Conservation (phyloP, 1,284 basidiomycete species). For the Kwoniella shivajii region DNA sequence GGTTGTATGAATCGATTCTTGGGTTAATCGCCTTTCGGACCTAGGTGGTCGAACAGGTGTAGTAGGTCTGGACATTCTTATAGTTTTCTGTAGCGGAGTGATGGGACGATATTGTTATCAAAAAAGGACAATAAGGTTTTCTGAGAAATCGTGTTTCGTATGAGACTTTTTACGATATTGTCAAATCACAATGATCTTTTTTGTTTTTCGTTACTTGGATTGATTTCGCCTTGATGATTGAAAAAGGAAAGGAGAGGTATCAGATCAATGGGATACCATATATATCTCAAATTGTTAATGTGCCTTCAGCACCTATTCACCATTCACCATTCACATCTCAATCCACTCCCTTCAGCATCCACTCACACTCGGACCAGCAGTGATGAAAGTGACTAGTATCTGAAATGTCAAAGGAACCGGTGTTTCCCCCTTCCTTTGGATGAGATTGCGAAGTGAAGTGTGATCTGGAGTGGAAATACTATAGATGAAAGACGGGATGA, state of each 20-base stretch:
- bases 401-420: too few relatives aligned
- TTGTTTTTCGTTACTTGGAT: background rate
- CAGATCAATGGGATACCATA: background rate
- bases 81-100: background rate
- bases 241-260: background rate
- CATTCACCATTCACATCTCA: background rate
- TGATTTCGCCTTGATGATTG: background rate
- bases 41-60: constrained; percentile 3
- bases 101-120: background rate
- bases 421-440: too few relatives aligned
- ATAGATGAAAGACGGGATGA: background rate
- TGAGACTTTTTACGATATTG: background rate
- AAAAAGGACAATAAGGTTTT: too few relatives aligned
- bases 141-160: too few relatives aligned
- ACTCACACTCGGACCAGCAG: background rate
- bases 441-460: constrained; percentile 5
- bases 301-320: background rate
- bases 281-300: background rate
- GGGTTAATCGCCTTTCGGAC: constrained; percentile 3
- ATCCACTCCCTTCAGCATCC: background rate
- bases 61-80: background rate
- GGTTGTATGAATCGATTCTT: background rate
- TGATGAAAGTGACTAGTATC: too few relatives aligned
- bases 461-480: background rate
- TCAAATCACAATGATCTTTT: background rate